Percentiles rank a stretch among this genome's conserved stretches.
phyloP scores from a whole-genome alignment of 2,329 filamentous ascomycete species.

The Coniochaeta hoffmannii region DNA sequence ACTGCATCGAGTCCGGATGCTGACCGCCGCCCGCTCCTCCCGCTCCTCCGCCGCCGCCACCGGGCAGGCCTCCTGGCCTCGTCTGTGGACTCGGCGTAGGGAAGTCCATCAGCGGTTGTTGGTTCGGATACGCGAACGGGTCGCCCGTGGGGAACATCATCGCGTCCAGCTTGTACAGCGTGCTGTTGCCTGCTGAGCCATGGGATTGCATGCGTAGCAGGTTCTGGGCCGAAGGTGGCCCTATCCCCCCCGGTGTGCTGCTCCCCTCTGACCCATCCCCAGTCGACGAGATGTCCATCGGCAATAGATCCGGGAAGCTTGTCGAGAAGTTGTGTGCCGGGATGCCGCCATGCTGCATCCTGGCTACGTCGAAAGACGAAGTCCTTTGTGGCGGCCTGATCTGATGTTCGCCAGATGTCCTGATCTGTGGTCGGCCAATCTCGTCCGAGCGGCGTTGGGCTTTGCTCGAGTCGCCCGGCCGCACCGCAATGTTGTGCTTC shows the following conservation, averaged over 20 bases:
- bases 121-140: slow-evolving; percentile 72
- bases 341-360: slow-evolving; percentile 17
- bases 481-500: slow-evolving; percentile 22
- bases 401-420: slow-evolving; percentile 7
- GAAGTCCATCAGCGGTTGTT: slow-evolving; percentile 57
- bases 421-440: slow-evolving; percentile 11
- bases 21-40: slow-evolving; percentile 19
- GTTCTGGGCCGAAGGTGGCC: slow-evolving; percentile 13
- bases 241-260: slow-evolving; percentile 22
- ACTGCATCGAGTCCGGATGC: slow-evolving; percentile 30
- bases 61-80: slow-evolving; percentile 20
- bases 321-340: slow-evolving; percentile 25
- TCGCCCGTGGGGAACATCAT: slow-evolving; percentile 78
- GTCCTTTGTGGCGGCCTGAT: slow-evolving; percentile 12
- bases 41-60: too few species aligned
- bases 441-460: slow-evolving; percentile 19
- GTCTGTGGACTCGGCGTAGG: background rate
- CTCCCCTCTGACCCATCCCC: slow-evolving; percentile 29
- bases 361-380: slow-evolving; percentile 17
- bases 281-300: slow-evolving; percentile 36
- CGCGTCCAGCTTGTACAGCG: slow-evolving; percentile 62
- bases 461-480: slow-evolving; percentile 13
- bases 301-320: slow-evolving; percentile 36
- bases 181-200: slow-evolving; percentile 26
- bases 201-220: background rate